phyloP scores from a whole-genome alignment of 352 stramenopile genomes.

The Peronospora farinosa region DNA sequence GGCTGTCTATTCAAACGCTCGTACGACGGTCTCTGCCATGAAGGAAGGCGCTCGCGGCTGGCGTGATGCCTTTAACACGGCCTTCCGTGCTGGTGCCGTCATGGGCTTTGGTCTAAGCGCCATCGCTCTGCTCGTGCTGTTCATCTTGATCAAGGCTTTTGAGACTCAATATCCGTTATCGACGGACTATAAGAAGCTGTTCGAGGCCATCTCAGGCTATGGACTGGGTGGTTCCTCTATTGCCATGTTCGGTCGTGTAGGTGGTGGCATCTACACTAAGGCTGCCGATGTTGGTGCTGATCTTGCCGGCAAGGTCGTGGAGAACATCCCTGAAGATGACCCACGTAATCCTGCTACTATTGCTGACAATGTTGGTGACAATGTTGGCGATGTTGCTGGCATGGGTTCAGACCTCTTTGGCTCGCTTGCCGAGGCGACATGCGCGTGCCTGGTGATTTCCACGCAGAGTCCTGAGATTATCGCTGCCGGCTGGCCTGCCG shows the following conservation, averaged over 20 bases:
- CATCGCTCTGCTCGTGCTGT: conserved; percentile 96
- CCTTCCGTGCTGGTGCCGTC: conserved; percentile 96
- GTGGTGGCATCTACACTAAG: conserved; percentile 99
- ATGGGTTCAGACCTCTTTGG: conserved; percentile 99
- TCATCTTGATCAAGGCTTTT: conserved; percentile 93
- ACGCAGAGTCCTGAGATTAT: conserved; percentile 88
- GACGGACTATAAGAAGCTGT: conserved; percentile 85
- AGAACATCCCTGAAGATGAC: conserved; percentile 99
- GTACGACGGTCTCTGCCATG: conserved; percentile 96
- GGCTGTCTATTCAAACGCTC: conserved; percentile 97
- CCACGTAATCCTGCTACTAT: conserved; percentile 98
- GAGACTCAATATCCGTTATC: conserved; percentile 85
- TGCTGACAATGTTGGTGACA: conserved; percentile 99
- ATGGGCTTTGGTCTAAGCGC: conserved; percentile 98
- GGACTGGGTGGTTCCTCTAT: conserved; percentile 97
- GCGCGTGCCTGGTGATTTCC: conserved; percentile 96
- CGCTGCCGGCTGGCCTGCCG: conserved; percentile 88
- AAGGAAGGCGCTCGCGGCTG: conserved; percentile 89
- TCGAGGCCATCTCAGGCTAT: conserved; percentile 96
- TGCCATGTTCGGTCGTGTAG: conserved; percentile 99
- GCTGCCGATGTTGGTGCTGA: conserved; percentile 98
- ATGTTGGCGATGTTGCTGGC: conserved; percentile 98
- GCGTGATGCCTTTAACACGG: conserved; percentile 96
- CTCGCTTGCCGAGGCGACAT: conserved; percentile 97
- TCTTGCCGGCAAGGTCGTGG: conserved; percentile 98